A percentile compares a stretch with the other conserved stretches of the same genome.
These are phyloP conservation scores for Candida silvatica DNA, from an alignment of 805 yeast genomes.

Conservation along the genomic window DNA sequence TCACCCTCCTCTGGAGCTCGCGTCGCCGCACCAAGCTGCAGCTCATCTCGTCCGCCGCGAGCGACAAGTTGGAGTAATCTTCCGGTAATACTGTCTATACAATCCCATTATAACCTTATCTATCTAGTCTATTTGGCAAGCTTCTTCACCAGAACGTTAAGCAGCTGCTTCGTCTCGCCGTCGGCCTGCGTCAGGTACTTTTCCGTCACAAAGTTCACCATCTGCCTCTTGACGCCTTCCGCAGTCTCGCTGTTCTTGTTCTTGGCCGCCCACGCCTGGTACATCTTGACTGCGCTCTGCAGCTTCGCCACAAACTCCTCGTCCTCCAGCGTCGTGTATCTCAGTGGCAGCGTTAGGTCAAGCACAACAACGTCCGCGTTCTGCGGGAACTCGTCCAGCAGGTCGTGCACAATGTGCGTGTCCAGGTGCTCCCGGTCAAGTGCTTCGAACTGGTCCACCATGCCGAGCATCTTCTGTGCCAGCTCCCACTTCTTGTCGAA, in stretches of 20 bases:
- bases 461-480: slow-evolving; percentile 33
- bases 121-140: slow-evolving; percentile 11
- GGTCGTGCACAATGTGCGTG: slow-evolving; percentile 50
- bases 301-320: slow-evolving; percentile 47
- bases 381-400: slow-evolving; percentile 33
- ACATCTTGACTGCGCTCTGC: slow-evolving; percentile 65
- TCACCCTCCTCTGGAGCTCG: no score
- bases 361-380: slow-evolving; percentile 31
- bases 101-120: no score
- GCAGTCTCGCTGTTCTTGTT: slow-evolving; percentile 21
- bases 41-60: no score
- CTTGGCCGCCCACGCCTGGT: slow-evolving; percentile 43
- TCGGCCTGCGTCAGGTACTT: slow-evolving; percentile 13
- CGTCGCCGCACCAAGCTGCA: no score
- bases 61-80: no score
- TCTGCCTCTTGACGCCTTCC: slow-evolving; percentile 23
- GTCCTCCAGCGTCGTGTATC: slow-evolving; percentile 35
- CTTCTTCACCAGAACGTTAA: slow-evolving; percentile 18
- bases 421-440: slow-evolving; percentile 63
- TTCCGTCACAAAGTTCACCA: slow-evolving; percentile 24
- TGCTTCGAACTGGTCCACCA: slow-evolving; percentile 64
- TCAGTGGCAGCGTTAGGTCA: slow-evolving; percentile 61
- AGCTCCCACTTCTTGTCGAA: slow-evolving; percentile 33
- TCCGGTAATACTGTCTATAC: no score
- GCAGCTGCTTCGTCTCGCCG: slow-evolving; percentile 14